Conservation (phyloP, 495 filamentous ascomycete genomes). For the Apodospora peruviana region DNA sequence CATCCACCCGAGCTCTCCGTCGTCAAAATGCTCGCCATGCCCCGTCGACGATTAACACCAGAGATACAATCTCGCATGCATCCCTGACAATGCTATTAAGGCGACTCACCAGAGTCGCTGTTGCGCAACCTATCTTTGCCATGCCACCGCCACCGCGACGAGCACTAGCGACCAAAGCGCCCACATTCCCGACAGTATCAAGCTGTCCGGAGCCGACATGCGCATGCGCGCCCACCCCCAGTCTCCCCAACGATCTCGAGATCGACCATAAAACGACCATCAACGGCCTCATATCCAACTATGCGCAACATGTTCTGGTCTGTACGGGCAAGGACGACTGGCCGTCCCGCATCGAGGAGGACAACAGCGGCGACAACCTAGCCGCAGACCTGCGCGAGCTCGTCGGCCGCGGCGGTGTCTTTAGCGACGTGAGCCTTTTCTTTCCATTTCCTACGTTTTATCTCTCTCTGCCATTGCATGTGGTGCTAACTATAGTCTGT, state of each 20-base stretch:
- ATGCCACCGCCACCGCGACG: neutral
- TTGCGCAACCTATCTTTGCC: neutral
- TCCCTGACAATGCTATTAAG: conserved; percentile 6
- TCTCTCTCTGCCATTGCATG: neutral
- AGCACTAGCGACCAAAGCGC: conserved; percentile 6
- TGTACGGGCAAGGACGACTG: conserved; percentile 78
- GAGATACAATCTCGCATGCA: too few relatives aligned
- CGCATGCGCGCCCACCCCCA: conserved; percentile 58
- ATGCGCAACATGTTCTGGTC: conserved; percentile 76
- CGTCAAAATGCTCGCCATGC: neutral
- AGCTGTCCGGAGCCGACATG: conserved; percentile 69
- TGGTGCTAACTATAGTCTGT: conserved; percentile 12
- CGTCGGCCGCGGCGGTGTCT: conserved; percentile 59
- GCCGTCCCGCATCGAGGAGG: conserved; percentile 62
- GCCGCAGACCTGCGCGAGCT: conserved; percentile 65
- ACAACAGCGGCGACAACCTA: conserved; percentile 52
- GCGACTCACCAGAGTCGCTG: neutral
- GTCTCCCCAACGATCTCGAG: conserved; percentile 59
- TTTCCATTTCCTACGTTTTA: neutral
- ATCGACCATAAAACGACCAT: conserved; percentile 69
- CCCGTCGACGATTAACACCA: too few relatives aligned
- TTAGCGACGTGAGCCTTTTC: conserved; percentile 56
- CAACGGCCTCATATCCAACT: conserved; percentile 69
- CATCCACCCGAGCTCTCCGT: neutral
- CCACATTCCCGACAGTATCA: conserved; percentile 46